phyloP scores from a whole-genome alignment of 257 asterid species.

The Phtheirospermum japonicum region DNA sequence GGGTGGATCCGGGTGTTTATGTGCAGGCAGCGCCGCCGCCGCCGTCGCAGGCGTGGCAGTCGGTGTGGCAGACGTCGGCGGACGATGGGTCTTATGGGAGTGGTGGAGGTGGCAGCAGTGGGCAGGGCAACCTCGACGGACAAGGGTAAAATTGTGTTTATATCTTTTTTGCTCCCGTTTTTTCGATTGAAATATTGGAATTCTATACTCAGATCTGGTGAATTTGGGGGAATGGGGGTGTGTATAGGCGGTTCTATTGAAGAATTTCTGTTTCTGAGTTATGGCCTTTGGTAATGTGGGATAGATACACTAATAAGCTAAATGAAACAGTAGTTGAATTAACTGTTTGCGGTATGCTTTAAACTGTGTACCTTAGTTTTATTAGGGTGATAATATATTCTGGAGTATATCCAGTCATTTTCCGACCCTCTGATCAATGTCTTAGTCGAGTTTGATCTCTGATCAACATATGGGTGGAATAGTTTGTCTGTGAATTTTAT shows the following conservation, averaged over 20 bases:
- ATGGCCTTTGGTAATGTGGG: not conserved
- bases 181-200: not conserved
- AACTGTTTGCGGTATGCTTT: not conserved
- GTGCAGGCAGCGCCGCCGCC: slow-evolving; percentile 47
- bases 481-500: not conserved
- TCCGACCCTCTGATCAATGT: too few species aligned
- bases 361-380: not conserved
- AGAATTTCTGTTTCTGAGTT: not conserved
- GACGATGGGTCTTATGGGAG: slow-evolving; percentile 56
- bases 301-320: not conserved
- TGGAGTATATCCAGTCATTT: too few species aligned
- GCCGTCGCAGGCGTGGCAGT: slow-evolving; percentile 74
- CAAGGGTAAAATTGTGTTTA: slow-evolving; percentile 41
- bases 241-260: too few species aligned
- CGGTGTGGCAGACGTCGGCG: slow-evolving; percentile 55
- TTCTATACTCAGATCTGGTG: not conserved
- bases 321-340: not conserved
- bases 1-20: slow-evolving; percentile 44
- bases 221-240: not conserved
- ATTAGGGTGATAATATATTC: too few species aligned
- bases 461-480: too few species aligned
- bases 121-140: slow-evolving; percentile 54
- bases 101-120: slow-evolving; percentile 40
- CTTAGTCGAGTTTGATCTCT: too few species aligned
- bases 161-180: not conserved